Evolutionary conservation across 2,329 filamentous ascomycete species (phyloP), one percentile per base, ranked within the genome.

Genomic region (Exophiala bonariae): DNA sequence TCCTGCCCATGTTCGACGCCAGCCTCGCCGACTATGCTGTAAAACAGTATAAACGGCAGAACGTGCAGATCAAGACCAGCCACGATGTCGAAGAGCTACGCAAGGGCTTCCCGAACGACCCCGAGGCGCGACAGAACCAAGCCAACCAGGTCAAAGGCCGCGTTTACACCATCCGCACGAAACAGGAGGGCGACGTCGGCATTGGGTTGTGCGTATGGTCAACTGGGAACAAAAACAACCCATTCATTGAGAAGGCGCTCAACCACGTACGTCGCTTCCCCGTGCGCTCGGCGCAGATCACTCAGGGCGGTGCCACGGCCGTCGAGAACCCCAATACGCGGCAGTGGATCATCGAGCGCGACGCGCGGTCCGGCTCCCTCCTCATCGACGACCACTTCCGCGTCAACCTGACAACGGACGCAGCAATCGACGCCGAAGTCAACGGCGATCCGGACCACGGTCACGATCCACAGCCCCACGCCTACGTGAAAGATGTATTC

Each of bases 191-290:
- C 1, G 77, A 82, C 36, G 64, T 80, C 2, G 79, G 79, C 0
- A 69, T 80, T 1, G 79, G 79, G 1, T 80, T 83, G 78, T 79
- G 69, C 45, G 79, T 83, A 8, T 83, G 80, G 80, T 76, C 69
- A 11, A 80, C 77, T 3, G 77, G 77, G 3, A 66, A 79, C 14
- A 78, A 78, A 73, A 73, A 73, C 61, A 80, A 80, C 45, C 76
- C 76, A 0, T 79, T 80, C 48, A 67, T 80, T 10, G 63, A 68
- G 9, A 66, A 75, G 23, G 69, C 73, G 0, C 61, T 79, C 2
- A 47, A 60, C 31, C 55, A 61, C 17, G 59, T 71, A 13, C 56
- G 63, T 3, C 49, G 55, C 3, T 68, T 69, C 35, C 71, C 70
- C 0, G 35, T 47, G 0, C 33, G 57, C 2, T 70, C 65, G 3